Evolutionary conservation across 495 filamentous ascomycete species (phyloP).

Genomic region (Penicillium herquei): DNA sequence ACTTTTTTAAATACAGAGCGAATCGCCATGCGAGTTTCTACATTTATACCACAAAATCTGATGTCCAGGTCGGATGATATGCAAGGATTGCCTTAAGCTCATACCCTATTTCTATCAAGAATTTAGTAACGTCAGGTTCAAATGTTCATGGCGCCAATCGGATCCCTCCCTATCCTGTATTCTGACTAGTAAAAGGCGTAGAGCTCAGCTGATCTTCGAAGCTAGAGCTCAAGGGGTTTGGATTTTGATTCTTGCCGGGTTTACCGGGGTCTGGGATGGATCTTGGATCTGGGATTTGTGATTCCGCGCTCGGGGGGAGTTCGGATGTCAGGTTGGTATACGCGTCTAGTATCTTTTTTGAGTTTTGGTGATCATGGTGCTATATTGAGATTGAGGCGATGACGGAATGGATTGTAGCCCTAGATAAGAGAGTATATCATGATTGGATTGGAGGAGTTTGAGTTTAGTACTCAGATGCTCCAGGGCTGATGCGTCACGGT

Average conservation of each 20-base stretch:
- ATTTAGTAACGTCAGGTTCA: conserved; percentile 3
- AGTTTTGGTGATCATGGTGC: not conserved
- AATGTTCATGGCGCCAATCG: not conserved
- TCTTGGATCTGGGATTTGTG: not conserved
- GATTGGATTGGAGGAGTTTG: not conserved
- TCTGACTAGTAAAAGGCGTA: too few relatives aligned
- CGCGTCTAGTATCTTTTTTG: not conserved
- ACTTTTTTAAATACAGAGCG: not conserved
- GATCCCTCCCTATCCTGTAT: not conserved
- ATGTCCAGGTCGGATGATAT: not conserved
- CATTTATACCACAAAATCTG: not conserved
- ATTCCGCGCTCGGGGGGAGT: not conserved
- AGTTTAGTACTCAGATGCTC: not conserved
- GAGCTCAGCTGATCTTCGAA: not conserved
- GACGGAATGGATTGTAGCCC: not conserved
- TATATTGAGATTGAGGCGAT: not conserved
- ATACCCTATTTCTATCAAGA: conserved; percentile 1
- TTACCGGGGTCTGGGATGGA: not conserved
- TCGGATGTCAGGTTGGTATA: not conserved
- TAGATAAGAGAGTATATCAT: not conserved
- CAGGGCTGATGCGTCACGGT: not conserved
- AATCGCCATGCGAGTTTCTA: not conserved
- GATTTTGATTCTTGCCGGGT: not conserved
- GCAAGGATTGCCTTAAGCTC: conserved; percentile 5
- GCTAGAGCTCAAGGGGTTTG: not conserved